Evolutionary conservation across 495 filamentous ascomycete genomes (phyloP), one percentile per base, ranked within the genome.

Genomic region (Aspergillus nanangensis): DNA sequence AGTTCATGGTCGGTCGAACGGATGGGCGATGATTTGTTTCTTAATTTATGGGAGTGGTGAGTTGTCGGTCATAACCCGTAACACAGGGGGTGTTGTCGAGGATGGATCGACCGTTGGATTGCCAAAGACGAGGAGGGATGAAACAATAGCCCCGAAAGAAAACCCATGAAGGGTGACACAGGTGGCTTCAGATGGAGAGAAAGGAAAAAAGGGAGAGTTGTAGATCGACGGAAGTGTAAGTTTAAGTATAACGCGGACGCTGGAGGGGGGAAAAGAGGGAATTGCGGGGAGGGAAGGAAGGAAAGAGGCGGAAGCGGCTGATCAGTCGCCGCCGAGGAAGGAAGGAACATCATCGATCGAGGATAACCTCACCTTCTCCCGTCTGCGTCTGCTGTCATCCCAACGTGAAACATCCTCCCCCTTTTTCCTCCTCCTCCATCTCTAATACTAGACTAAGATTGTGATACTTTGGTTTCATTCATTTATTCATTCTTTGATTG

Each of bases 1-100:
- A 39, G 54, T 65, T 61, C 61, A 70, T 69, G 44, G 20, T 40
- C 53, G 31, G 13, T 24, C 40, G 37, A 27, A 9, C n/a, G n/a
- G n/a, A n/a, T n/a, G n/a, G n/a, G n/a, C n/a, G n/a, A n/a, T n/a
- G n/a, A n/a, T n/a, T n/a, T n/a, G n/a, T n/a, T n/a, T n/a, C n/a
- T n/a, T n/a, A n/a, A n/a, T n/a, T n/a, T n/a, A n/a, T n/a, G n/a
- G n/a, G n/a, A n/a, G n/a, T n/a, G n/a, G n/a, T n/a, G n/a, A n/a
- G n/a, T n/a, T n/a, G n/a, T n/a, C n/a, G n/a, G n/a, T n/a, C n/a
- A n/a, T n/a, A n/a, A n/a, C n/a, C n/a, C 7, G 25, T 11, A 29
- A 29, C 25, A 29, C 25, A 29, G 5, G 25, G 25, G 25, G 35
- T n/a, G 22, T 35, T 29, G 17, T 41, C 23, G 14, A 46, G 42